Conservation (phyloP, 2,329 filamentous ascomycete genomes). For the Claviceps pazoutovae region DNA sequence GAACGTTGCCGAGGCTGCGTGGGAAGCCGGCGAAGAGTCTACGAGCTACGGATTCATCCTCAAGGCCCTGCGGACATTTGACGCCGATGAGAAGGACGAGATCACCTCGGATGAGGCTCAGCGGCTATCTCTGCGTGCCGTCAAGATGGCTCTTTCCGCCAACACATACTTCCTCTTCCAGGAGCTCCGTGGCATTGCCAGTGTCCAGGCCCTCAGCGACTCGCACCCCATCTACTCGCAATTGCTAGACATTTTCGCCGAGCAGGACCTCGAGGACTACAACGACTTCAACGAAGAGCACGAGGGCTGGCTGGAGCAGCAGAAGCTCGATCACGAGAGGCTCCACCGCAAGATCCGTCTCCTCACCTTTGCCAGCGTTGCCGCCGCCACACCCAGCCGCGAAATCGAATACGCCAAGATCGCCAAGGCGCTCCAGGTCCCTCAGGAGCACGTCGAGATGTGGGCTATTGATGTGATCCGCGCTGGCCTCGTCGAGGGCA, state of each 20-base stretch:
- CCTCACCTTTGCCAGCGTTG: conserved; percentile 80
- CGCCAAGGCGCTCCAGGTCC: conserved; percentile 70
- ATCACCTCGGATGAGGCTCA: conserved; percentile 46
- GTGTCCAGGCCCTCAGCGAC: conserved; percentile 74
- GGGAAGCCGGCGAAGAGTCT: conserved; percentile 60
- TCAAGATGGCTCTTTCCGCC: conserved; percentile 39
- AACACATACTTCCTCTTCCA: conserved; percentile 55
- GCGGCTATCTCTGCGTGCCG: conserved; percentile 42
- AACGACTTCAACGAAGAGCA: conserved; percentile 91
- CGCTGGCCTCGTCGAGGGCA: conserved; percentile 87
- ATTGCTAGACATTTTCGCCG: conserved; percentile 87
- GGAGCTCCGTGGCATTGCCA: conserved; percentile 68
- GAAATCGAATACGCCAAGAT: conserved; percentile 83
- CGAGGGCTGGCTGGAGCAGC: conserved; percentile 67
- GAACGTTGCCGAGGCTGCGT: conserved; percentile 66
- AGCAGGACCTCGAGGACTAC: conserved; percentile 89
- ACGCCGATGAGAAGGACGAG: conserved; percentile 39
- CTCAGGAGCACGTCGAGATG: conserved; percentile 76
- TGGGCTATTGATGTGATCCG: conserved; percentile 99
- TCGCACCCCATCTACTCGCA: conserved; percentile 78
- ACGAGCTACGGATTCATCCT: conserved; percentile 54
- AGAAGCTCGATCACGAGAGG: conserved; percentile 55
- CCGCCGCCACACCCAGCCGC: conserved; percentile 68
- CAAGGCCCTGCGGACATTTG: conserved; percentile 47
- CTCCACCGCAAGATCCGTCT: conserved; percentile 94